Conservation (phyloP, 352 stramenopile genomes). For the Blastocystis hominis region DNA sequence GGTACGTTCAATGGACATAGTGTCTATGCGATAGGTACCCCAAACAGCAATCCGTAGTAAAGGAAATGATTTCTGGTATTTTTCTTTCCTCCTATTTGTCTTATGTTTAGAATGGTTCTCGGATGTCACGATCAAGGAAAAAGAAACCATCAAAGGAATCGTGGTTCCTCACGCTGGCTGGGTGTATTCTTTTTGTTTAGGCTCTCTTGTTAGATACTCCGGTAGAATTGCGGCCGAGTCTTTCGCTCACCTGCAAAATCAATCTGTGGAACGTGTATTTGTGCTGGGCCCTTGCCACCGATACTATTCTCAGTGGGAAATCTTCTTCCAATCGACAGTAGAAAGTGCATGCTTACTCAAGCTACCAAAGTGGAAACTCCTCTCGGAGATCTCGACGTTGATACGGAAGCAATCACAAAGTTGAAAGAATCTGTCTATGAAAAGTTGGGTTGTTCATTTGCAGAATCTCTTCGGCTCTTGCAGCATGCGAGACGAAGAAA, state of each 20-base stretch:
- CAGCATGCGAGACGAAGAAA: slow-evolving; percentile 12
- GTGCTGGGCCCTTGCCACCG: slow-evolving; percentile 47
- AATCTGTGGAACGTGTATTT: slow-evolving; percentile 34
- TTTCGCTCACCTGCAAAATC: slow-evolving; percentile 7
- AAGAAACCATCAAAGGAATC: slow-evolving; percentile 18
- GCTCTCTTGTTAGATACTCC: not conserved
- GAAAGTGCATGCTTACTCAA: slow-evolving; percentile 21
- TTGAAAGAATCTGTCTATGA: not conserved
- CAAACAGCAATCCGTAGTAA: not conserved
- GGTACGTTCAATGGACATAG: not conserved
- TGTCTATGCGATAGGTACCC: not conserved
- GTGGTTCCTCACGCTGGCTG: slow-evolving; percentile 44
- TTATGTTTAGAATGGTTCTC: not conserved
- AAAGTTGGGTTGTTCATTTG: not conserved
- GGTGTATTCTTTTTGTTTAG: not conserved
- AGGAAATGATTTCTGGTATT: not conserved
- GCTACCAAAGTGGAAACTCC: slow-evolving; percentile 28
- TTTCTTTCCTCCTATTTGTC: not conserved
- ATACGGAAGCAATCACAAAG: not conserved
- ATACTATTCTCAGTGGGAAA: slow-evolving; percentile 15
- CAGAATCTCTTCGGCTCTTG: not conserved
- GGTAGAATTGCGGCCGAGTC: slow-evolving; percentile 23
- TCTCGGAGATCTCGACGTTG: slow-evolving; percentile 2
- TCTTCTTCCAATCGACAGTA: not conserved
- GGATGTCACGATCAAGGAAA: not conserved